A percentile compares a stretch with the other conserved stretches of the same genome.
These are phyloP conservation scores for Metarhizium album DNA, from an alignment of 2,329 filamentous ascomycete genomes.

Conservation along the genomic window DNA sequence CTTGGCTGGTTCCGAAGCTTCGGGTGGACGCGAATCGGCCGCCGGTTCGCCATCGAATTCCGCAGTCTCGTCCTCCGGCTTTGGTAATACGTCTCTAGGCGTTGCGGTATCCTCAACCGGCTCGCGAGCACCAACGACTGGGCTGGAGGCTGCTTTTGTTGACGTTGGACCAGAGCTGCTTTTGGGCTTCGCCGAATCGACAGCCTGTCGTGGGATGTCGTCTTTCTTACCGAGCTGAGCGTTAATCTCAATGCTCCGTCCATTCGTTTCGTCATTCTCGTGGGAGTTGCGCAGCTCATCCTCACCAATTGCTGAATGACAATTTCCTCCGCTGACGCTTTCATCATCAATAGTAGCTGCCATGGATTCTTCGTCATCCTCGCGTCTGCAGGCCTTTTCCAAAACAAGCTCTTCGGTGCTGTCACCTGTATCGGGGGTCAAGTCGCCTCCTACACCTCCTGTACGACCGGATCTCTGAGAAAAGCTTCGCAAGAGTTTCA, in stretches of 20 bases:
- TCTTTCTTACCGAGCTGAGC: slow-evolving; percentile 22
- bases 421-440: slow-evolving; percentile 17
- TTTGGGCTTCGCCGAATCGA: not conserved
- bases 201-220: not conserved
- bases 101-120: not conserved
- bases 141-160: not conserved
- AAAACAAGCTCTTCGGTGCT: slow-evolving; percentile 38
- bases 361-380: slow-evolving; percentile 40
- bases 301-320: slow-evolving; percentile 13
- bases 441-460: slow-evolving; percentile 1
- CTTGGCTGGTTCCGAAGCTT: slow-evolving; percentile 23
- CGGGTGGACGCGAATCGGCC: slow-evolving; percentile 7
- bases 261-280: not conserved
- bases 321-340: slow-evolving; percentile 31
- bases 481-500: slow-evolving; percentile 31
- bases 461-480: slow-evolving; percentile 24
- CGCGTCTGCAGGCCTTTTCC: slow-evolving; percentile 18
- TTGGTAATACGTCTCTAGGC: not conserved
- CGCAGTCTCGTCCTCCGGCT: not conserved
- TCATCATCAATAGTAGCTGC: slow-evolving; percentile 47
- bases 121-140: not conserved
- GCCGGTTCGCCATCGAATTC: slow-evolving; percentile 2
- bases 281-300: slow-evolving; percentile 9
- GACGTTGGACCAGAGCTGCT: not conserved
- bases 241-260: slow-evolving; percentile 27